phyloP scores from a whole-genome alignment of 78 protist species.

The Pigoraptor vietnamica region DNA sequence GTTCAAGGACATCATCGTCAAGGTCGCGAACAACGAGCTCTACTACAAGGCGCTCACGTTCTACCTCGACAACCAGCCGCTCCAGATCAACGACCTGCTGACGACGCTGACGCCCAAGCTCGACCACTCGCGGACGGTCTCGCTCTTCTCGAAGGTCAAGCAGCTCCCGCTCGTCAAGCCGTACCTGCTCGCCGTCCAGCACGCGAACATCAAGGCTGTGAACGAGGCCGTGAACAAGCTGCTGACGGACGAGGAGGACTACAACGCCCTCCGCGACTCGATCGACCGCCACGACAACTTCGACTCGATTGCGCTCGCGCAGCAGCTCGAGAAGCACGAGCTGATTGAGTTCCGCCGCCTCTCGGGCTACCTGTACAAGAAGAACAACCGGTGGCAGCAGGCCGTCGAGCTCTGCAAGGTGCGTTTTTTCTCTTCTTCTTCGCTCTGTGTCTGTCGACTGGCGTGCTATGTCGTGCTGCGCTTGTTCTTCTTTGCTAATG shows the following conservation, averaged over 20 bases:
- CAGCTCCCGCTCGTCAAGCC: constrained; percentile 86
- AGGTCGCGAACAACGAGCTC: constrained; percentile 90
- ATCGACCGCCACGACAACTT: constrained; percentile 77
- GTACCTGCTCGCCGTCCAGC: constrained; percentile 78
- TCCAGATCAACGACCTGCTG: constrained; percentile 77
- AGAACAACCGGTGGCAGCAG: constrained; percentile 55
- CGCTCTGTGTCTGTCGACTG: no score
- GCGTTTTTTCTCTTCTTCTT: no score
- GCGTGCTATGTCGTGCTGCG: no score
- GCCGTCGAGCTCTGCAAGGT: constrained; percentile 89
- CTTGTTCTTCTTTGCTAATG: background rate
- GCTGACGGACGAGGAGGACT: constrained; percentile 95
- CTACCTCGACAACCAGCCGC: constrained; percentile 76
- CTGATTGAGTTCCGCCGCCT: constrained; percentile 95
- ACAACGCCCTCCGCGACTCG: constrained; percentile 74
- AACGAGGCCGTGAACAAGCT: constrained; percentile 94
- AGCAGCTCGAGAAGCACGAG: constrained; percentile 81
- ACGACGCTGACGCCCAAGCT: constrained; percentile 60
- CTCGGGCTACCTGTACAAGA: constrained; percentile 88
- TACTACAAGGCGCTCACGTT: constrained; percentile 84
- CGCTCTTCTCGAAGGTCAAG: constrained; percentile 2
- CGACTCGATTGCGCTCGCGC: constrained; percentile 88
- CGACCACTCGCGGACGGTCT: constrained; percentile 78
- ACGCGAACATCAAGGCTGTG: constrained; percentile 51
- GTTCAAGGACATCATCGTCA: constrained; percentile 87